Evolutionary conservation across 768 basidiomycete genomes (phyloP), one percentile per base, ranked within the genome.

Genomic region (Boletus vermiculosoides): DNA sequence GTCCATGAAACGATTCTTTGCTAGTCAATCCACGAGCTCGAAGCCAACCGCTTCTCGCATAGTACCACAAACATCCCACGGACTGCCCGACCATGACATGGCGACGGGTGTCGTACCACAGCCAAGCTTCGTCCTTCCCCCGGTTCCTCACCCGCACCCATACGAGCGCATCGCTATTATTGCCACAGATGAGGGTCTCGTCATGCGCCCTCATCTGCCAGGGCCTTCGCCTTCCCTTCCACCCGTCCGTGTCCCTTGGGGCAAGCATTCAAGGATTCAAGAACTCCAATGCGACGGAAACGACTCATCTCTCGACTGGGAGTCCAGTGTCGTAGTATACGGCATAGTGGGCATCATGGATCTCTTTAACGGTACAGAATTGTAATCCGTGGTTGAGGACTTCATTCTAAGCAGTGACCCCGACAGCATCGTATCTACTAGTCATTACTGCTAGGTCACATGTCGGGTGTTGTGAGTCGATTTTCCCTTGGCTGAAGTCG

Each of bases 261-360:
- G 81, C 0, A 88, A 85, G 69, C 61, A 71, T 22, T 72, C 77
- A 36, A 74, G 72, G 57, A 71, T 90, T 11, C 82, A 84, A 64
- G 83, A 85, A 64, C 56, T 85, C 30, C 68, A 70, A 20, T 65
- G 62, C 41, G 66, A 71, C 40, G 67, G 58, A 33, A 74, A 68
- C n/a, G 64, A 63, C 25, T 68, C 74, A 9, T 71, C 67, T 15
- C 61, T 73, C 20, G 77, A 83, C 66, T 90, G 89, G 87, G 68
- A 73, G 9, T 77, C 79, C 18, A 71, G 77, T 55, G 80, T 82
- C 40, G 70, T 89, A 44, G 78, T 91, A 12, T 87, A 90, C 69
- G 92, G 91, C 13, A 83, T 94, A 60, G 75, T 92, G 44, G 91
- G 91, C 16, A 75, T 90, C 18, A 66, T 94, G 58, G 83, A 85